Percentiles rank a stretch among this genome's conserved stretches.
These are phyloP conservation scores for Ustilago crameri DNA, from an alignment of 1,284 basidiomycete species.

Conservation along the genomic window DNA sequence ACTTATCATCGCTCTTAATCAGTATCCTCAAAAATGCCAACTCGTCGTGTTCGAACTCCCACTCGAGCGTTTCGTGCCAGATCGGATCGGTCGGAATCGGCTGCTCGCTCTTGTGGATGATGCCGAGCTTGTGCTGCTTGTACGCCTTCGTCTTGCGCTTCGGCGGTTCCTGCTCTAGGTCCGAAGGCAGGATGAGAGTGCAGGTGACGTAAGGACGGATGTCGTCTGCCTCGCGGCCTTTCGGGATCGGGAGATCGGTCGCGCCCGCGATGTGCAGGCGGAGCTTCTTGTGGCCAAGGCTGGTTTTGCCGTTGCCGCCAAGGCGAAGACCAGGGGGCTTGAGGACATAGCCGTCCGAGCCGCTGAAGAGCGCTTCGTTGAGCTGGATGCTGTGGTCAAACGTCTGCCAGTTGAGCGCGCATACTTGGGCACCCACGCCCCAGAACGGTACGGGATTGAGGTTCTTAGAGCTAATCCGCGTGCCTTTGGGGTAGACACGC, in stretches of 20 bases:
- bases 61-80: slow-evolving; percentile 57
- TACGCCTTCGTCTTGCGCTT: slow-evolving; percentile 57
- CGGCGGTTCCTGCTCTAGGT: slow-evolving; percentile 33
- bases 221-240: slow-evolving; percentile 48
- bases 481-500: slow-evolving; percentile 75
- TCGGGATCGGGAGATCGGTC: slow-evolving; percentile 54
- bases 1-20: slow-evolving; percentile 62
- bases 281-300: slow-evolving; percentile 37
- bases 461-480: slow-evolving; percentile 70
- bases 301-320: slow-evolving; percentile 44
- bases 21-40: slow-evolving; percentile 56
- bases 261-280: slow-evolving; percentile 56
- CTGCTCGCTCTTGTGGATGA: slow-evolving; percentile 51
- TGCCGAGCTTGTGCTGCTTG: slow-evolving; percentile 52
- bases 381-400: slow-evolving; percentile 69
- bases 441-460: slow-evolving; percentile 71
- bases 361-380: slow-evolving; percentile 76
- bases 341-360: slow-evolving; percentile 73
- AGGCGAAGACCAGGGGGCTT: slow-evolving; percentile 70
- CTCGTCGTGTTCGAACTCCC: slow-evolving; percentile 56
- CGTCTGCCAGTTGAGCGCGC: slow-evolving; percentile 76
- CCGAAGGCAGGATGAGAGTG: slow-evolving; percentile 53
- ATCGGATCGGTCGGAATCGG: slow-evolving; percentile 54
- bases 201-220: slow-evolving; percentile 61
- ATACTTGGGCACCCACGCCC: slow-evolving; percentile 74